Base-by-base conservation (phyloP, 768 basidiomycete species). In the Hortiboletus flavorubellus region DNA sequence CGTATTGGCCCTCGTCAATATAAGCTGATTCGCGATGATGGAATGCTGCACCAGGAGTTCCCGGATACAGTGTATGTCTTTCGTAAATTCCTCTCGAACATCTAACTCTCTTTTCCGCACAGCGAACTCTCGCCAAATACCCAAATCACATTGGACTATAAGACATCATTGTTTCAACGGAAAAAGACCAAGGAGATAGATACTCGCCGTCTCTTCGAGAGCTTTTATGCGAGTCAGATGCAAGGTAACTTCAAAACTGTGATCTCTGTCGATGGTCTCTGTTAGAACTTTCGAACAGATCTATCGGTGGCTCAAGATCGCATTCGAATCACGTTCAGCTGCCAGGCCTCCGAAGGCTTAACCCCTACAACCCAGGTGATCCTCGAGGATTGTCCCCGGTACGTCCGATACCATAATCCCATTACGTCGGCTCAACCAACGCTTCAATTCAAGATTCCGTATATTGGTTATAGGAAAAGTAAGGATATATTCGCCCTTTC, bases 391-490 rank as follows among this genome's bases (percentile, higher is more conserved):
- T 45, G 51, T 7, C 42, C 42, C 2, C 26, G 12, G 51, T 52
- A 18, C 30, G 51, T 38, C 15, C 9, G 12, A 29, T 30, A 0
- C 4, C 18, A 1, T 8, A 1, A 18, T 29, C 10, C 4, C 14
- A 2, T 9, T 18, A 33, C 5, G 11, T 35, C 14, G 2, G 6
- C 37, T 21, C 26, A 4, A 30, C 44, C 26, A 26, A 26, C 26
- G 26, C 26, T 26, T 3, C 26, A 26, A 26, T 5, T 26, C 26
- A 26, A 26, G 53, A 8, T 53, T 53, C 39, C 53, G 46, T 26
- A 53, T 53, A 39, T 29, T 53, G 16, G 53, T 47, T 8, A 53
- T 53, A 11, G 53, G 53, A 5, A 53, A 46, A 8, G 52, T 46
- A 34, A 16, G 18, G 1, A 21, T n/a, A n/a, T 29, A 2, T 12